Conservation (phyloP, 768 basidiomycete genomes). For the Boletus reticulatus region DNA sequence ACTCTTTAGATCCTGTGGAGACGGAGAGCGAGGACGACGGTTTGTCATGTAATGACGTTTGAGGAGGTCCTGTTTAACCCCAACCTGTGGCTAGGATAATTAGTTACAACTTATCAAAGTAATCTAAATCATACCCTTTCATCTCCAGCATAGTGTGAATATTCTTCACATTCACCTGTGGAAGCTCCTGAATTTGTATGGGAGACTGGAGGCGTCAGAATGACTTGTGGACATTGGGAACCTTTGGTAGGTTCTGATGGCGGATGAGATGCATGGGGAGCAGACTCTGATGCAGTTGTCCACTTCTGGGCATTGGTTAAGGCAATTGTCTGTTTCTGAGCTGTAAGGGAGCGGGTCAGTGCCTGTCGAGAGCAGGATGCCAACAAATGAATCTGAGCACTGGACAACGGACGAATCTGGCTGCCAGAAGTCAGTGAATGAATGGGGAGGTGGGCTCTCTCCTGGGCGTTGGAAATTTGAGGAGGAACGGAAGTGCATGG, state of each 20-base stretch:
- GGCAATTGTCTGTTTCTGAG: too few species aligned
- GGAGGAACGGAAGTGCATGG: too few species aligned
- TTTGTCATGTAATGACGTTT: not conserved
- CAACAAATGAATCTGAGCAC: too few species aligned
- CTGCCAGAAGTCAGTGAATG: too few species aligned
- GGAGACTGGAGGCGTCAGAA: not conserved
- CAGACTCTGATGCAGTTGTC: too few species aligned
- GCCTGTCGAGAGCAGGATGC: too few species aligned
- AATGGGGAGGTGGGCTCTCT: too few species aligned
- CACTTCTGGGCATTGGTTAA: too few species aligned
- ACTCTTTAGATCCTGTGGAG: not conserved
- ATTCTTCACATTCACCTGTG: not conserved
- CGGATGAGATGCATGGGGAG: too few species aligned
- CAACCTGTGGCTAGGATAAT: not conserved
- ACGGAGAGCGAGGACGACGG: not conserved
- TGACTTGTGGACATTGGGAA: not conserved
- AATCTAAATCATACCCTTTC: not conserved
- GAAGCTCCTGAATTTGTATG: not conserved
- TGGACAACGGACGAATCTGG: too few species aligned
- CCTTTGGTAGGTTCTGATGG: not conserved
- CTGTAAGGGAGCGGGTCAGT: too few species aligned
- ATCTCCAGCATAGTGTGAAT: not conserved
- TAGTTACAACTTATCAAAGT: not conserved
- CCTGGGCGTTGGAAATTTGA: too few species aligned
- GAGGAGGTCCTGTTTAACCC: not conserved